Conservation (phyloP, 352 stramenopile genomes). For the Thalassiosira ordinaria region DNA sequence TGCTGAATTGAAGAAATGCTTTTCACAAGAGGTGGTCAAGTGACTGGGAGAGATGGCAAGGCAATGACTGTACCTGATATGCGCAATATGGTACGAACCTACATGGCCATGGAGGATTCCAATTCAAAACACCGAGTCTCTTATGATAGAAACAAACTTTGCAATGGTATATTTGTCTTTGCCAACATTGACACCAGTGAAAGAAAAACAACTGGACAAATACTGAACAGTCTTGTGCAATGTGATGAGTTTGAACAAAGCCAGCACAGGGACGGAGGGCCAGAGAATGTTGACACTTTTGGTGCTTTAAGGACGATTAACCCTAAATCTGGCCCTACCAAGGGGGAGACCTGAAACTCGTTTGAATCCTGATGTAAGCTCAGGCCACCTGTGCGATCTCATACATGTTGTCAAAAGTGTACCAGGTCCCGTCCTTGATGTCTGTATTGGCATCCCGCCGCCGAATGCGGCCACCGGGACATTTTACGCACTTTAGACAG, state of each 20-base stretch:
- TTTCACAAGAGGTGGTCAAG: not conserved
- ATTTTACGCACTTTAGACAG: too few relatives aligned
- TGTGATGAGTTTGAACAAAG: conserved; percentile 16
- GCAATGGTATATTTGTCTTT: conserved; percentile 29
- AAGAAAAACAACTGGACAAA: not conserved
- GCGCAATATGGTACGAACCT: conserved; percentile 1
- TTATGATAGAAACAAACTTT: conserved; percentile 13
- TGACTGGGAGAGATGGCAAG: conserved; percentile 6
- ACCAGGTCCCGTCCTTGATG: too few relatives aligned
- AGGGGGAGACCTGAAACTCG: too few relatives aligned
- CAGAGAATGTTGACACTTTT: too few relatives aligned
- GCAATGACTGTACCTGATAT: conserved; percentile 7
- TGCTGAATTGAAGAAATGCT: conserved; percentile 11
- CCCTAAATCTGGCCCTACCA: too few relatives aligned
- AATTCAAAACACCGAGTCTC: conserved; percentile 14
- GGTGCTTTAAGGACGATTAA: too few relatives aligned
- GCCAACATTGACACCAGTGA: conserved; percentile 25
- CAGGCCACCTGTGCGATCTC: too few relatives aligned
- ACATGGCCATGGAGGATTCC: conserved; percentile 3
- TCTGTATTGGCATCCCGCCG: too few relatives aligned
- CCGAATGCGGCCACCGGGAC: too few relatives aligned
- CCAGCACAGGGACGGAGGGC: too few relatives aligned
- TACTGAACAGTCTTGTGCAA: conserved; percentile 5
- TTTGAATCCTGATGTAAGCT: too few relatives aligned
- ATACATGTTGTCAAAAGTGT: too few relatives aligned